Percentiles rank a stretch among this genome's conserved stretches.
Evolutionary conservation across 2,329 filamentous ascomycete genomes (phyloP).

Genomic region (Ceratocystiopsis sp.): DNA sequence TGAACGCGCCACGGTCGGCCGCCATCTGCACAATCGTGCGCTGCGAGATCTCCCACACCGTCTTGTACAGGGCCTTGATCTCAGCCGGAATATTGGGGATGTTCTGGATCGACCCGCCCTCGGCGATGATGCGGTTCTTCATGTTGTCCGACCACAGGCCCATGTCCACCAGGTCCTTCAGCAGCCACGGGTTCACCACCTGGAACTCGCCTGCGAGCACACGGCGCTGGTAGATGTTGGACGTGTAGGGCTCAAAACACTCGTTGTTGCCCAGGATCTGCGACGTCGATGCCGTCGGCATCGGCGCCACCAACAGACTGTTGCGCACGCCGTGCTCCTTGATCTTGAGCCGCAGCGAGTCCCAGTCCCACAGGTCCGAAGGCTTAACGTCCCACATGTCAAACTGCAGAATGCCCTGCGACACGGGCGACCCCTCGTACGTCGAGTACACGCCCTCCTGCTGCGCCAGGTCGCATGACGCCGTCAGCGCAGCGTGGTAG

Average conservation of each 20-base stretch:
- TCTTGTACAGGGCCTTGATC: conserved; percentile 97
- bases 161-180: conserved; percentile 96
- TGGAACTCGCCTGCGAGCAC: conserved; percentile 98
- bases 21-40: conserved; percentile 94
- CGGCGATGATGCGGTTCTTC: conserved; percentile 99
- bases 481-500: conserved; percentile 86
- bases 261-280: conserved; percentile 99
- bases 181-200: conserved; percentile 95
- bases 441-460: conserved; percentile 71
- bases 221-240: conserved; percentile 98
- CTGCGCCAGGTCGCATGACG: conserved; percentile 74
- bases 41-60: conserved; percentile 98
- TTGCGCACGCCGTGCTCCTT: conserved; percentile 89
- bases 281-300: conserved; percentile 94
- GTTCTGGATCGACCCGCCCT: conserved; percentile 89
- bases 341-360: conserved; percentile 71
- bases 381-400: conserved; percentile 98
- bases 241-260: conserved; percentile 99
- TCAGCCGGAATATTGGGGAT: conserved; percentile 93
- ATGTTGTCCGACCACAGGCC: conserved; percentile 98
- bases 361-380: conserved; percentile 94
- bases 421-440: conserved; percentile 85
- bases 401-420: conserved; percentile 89
- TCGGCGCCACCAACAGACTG: conserved; percentile 85
- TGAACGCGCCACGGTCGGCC: conserved; percentile 93